Evolutionary conservation across 768 basidiomycete genomes (phyloP), one percentile per base, ranked within the genome.

Genomic region (Rhizopogon salebrosus): DNA sequence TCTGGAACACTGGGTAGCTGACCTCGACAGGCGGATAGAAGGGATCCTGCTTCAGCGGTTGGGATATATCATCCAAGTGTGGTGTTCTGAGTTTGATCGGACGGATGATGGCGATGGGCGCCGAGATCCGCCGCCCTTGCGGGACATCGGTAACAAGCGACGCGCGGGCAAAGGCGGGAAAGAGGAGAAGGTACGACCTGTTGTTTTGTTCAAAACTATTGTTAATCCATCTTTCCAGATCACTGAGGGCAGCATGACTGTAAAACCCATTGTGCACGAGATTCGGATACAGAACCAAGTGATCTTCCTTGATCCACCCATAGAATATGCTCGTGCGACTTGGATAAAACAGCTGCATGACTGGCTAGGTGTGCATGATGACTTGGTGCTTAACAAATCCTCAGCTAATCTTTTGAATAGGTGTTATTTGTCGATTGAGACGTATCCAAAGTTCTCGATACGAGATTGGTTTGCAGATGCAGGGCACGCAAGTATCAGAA

Each of bases 281-380:
- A 90, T 98, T 57, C 83, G 95, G 70, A 98, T 98, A 79, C 90
- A 95, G 64, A 97, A 99, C 65, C 97, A 99, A 66, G 92, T 98
- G 57, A 98, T 99, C 69, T 98, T 97, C 75, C 77, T 98, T 48
- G 95, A 98, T 66, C 97, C 97, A 24, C 97, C 97, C 54, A 92
- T 98, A 73, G 95, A 98, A 68, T 83, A 90, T 61, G 93, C 95
- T 0, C 83, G 95, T 38, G 83, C 88, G 46, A 87, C 80, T 8
- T 98, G 95, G 95, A 80, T 95, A 55, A 80, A 78, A 41, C 89
- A 95, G 64, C 71, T 97, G 55, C 95, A 98, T 61, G 86, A 88
- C 54, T 92, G 92, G 86, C 75, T 98, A 13, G 91, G 90, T 87
- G 55, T 37, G 71, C 36, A 23, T 24, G 23, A 37, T 40, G 26